Percentiles rank a stretch among this genome's conserved stretches.
Conservation (phyloP, 371 early-diverging fungal genomes). For the Mortierella sp. region DNA sequence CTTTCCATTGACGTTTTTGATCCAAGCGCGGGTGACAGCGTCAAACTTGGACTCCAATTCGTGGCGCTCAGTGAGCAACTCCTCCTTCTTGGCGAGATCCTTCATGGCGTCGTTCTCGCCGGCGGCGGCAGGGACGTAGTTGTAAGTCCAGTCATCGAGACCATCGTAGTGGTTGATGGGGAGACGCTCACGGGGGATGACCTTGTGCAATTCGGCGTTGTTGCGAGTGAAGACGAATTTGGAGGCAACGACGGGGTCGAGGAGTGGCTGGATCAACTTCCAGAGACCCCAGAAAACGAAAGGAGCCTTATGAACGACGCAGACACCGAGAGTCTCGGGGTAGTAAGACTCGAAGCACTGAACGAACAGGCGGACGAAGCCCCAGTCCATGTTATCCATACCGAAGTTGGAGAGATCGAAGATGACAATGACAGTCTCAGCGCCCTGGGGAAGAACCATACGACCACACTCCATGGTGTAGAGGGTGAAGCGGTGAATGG, state of each 20-base stretch:
- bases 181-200: conserved; percentile 53
- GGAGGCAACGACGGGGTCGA: conserved; percentile 92
- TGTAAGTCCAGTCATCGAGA: conserved; percentile 54
- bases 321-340: conserved; percentile 90
- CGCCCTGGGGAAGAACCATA: conserved; percentile 72
- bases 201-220: conserved; percentile 70
- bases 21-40: conserved; percentile 38
- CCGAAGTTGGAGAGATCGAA: conserved; percentile 89
- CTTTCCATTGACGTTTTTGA: conserved; percentile 47
- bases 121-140: conserved; percentile 35
- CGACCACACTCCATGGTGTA: conserved; percentile 88
- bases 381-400: conserved; percentile 88
- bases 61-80: conserved; percentile 38
- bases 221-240: conserved; percentile 85
- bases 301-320: conserved; percentile 87
- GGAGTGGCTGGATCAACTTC: conserved; percentile 81
- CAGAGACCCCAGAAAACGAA: conserved; percentile 91
- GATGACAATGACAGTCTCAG: conserved; percentile 81
- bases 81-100: conserved; percentile 44
- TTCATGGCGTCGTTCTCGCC: conserved; percentile 43
- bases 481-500: conserved; percentile 75
- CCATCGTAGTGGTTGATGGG: conserved; percentile 56
- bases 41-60: conserved; percentile 42
- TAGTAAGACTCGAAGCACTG: conserved; percentile 89
- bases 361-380: conserved; percentile 84